Base-by-base conservation (phyloP, 306 rosid species). In the Comarum palustre region DNA sequence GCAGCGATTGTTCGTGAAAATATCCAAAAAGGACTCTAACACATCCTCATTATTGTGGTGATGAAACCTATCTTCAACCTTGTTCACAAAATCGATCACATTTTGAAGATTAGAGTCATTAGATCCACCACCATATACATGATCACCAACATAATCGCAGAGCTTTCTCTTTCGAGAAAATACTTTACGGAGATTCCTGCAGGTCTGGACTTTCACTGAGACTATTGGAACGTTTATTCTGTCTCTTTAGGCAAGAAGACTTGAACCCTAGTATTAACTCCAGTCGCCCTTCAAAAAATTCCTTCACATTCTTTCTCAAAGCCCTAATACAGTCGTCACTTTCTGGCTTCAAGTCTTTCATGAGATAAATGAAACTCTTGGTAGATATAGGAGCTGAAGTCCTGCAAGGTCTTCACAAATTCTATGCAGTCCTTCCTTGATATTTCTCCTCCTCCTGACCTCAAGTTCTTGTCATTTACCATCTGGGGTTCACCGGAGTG, bases 321-420 rank as follows among this genome's bases (percentile, higher is more conserved):
- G 96, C 90, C 1, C 84, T 82, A 87, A 75, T 81, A 29, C 20
- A 15, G 9, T 4, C 4, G 2, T 59, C 39, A 59, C 90, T 84
- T 79, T 90, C 91, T 64, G 96, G 91, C 86, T 93, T 93, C 77
- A 93, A 90, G 81, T 88, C 96, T 81, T 87, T 93, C 98, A 93
- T 90, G 47, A 93, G 96, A 81, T 93, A 91, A 51, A 90, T 83
- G 79, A 93, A 93, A 93, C 43, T 88, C 93, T 47, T 88, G 93
- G 73, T 27, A 62, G 22, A 59, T 19, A 15, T 31, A 6, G 20
- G 34, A 29, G 65, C 31, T 59, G 45, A 62, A 62, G 25, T 34
- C 34, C 15, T 1, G 11, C 67, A 62, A 34, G 25, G 67, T 32
- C 14, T 14, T 29, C 34, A 34, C 5, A 32, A 7, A 34, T 17